These are phyloP conservation scores for Punctularia strigosozonata DNA, from an alignment of 768 basidiomycete genomes.

Conservation along the genomic window DNA sequence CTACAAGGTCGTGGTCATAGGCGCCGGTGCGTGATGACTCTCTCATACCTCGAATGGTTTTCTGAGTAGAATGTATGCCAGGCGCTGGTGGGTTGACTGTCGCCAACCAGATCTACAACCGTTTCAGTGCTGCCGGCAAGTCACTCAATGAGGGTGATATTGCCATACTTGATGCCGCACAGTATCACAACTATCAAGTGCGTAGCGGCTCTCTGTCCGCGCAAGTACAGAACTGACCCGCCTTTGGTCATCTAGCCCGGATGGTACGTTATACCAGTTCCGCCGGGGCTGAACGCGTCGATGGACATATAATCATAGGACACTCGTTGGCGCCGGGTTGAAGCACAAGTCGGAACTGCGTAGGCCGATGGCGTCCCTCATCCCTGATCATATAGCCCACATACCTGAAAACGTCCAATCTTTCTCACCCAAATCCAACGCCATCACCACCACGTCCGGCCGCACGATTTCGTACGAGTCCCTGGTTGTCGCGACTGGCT, in stretches of 20 bases:
- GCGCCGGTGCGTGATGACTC: conserved; percentile 50
- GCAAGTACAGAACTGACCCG: neutral
- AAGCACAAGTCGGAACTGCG: conserved; percentile 57
- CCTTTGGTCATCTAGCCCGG: conserved; percentile 50
- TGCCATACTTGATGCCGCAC: conserved; percentile 72
- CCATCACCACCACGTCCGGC: conserved; percentile 61
- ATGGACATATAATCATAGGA: conserved; percentile 37
- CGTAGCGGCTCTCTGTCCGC: conserved; percentile 8
- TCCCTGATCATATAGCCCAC: conserved; percentile 64
- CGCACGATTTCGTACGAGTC: conserved; percentile 68
- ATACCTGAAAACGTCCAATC: conserved; percentile 58
- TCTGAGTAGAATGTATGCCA: conserved; percentile 17
- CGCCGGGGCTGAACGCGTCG: neutral
- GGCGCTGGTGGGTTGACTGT: conserved; percentile 75
- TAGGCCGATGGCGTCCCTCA: conserved; percentile 51
- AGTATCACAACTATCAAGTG: conserved; percentile 81
- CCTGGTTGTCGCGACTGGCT: conserved; percentile 80
- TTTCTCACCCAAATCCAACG: conserved; percentile 68
- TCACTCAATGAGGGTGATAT: conserved; percentile 65
- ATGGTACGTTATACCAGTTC: conserved; percentile 41
- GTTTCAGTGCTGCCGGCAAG: conserved; percentile 62
- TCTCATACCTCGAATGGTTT: neutral
- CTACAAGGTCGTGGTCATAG: conserved; percentile 79
- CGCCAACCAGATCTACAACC: conserved; percentile 80
- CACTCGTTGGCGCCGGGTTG: conserved; percentile 86